A percentile compares a stretch with the other conserved stretches of the same genome.
phyloP scores from a whole-genome alignment of 495 filamentous ascomycete genomes.

The Penicillium lagena region DNA sequence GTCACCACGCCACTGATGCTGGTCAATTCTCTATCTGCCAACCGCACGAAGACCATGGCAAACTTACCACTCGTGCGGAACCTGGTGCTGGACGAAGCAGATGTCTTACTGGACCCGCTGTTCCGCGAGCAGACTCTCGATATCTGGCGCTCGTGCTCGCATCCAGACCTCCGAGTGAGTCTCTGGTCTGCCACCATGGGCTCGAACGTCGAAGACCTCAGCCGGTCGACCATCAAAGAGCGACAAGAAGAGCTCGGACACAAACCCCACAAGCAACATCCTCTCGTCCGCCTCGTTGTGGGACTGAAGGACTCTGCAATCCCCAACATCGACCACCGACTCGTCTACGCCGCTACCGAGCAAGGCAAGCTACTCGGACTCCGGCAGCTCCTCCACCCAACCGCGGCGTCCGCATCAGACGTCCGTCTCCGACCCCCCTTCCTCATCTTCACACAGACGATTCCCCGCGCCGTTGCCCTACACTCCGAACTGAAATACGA shows the following conservation, averaged over 20 bases:
- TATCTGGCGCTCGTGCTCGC: constrained; percentile 74
- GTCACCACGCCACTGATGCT: constrained; percentile 82
- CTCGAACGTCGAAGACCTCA: constrained; percentile 78
- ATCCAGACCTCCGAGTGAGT: constrained; percentile 59
- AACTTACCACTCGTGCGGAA: constrained; percentile 57
- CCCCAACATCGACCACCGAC: constrained; percentile 81
- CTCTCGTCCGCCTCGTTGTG: constrained; percentile 78
- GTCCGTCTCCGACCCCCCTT: constrained; percentile 77
- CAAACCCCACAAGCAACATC: constrained; percentile 19
- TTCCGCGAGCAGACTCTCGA: constrained; percentile 85
- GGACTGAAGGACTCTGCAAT: constrained; percentile 93
- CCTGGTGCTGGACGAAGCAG: constrained; percentile 87
- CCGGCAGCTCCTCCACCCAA: constrained; percentile 83
- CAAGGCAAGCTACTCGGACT: constrained; percentile 89
- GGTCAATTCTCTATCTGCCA: constrained; percentile 61
- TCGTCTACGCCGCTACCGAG: constrained; percentile 88
- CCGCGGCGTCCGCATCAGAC: constrained; percentile 47
- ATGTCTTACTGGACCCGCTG: constrained; percentile 84
- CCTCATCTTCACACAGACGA: constrained; percentile 91
- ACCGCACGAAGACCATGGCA: constrained; percentile 32
- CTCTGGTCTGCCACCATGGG: constrained; percentile 98
- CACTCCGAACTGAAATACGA: constrained; percentile 91
- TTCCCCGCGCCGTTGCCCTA: constrained; percentile 79
- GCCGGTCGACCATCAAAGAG: constrained; percentile 53
- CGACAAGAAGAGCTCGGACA: constrained; percentile 26